Evolutionary conservation across 345 rosid species (phyloP), one percentile per base, ranked within the genome.

Genomic region (Ailanthus altissimus): DNA sequence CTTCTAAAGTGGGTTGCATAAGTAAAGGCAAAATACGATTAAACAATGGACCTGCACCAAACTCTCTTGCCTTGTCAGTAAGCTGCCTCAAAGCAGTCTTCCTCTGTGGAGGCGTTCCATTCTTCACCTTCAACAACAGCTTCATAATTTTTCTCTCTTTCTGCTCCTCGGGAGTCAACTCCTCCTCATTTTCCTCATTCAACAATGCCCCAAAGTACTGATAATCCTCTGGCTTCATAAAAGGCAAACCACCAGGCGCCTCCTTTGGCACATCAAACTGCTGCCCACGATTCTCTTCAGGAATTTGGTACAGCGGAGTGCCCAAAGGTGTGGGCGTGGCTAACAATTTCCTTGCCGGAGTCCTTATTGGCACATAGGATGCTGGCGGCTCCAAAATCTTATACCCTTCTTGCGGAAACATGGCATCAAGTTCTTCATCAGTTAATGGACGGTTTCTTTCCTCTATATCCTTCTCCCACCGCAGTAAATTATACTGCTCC

Each of bases 381-480:
- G 97, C 91, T 20, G 99, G 99, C 0, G 99, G 97, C 36, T 92
- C 98, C 91, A 96, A 83, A 76, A 93, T 83, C 85, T 92, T 96
- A 78, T 93, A 96, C 23, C 99, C 99, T 51, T 96, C 97, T 75
- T 79, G 86, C 26, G 98, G 97, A 83, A 96, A 91, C 94, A 96
- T 91, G 51, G 97, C 91, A 84, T 96, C 98, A 67, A 96, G 90
- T 85, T 96, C 99, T 84, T 96, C 98, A 88, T 96, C 98, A 32
- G 94, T 87, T 89, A 96, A 77, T 1, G 98, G 99, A 63, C 97
- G 85, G 79, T 96, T 96, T 83, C 99, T 96, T 82, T 96, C 99
- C 78, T 96, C 99, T 14, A 96, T 93, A 87, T 93, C 99, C 92
- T 83, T 96, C 90, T 96, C 99, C 99, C 99, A 96, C 85, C 97